A percentile compares a stretch with the other conserved stretches of the same genome.
phyloP scores from a whole-genome alignment of 176 grass and related monocot genomes.

The Oryza glumipatula region DNA sequence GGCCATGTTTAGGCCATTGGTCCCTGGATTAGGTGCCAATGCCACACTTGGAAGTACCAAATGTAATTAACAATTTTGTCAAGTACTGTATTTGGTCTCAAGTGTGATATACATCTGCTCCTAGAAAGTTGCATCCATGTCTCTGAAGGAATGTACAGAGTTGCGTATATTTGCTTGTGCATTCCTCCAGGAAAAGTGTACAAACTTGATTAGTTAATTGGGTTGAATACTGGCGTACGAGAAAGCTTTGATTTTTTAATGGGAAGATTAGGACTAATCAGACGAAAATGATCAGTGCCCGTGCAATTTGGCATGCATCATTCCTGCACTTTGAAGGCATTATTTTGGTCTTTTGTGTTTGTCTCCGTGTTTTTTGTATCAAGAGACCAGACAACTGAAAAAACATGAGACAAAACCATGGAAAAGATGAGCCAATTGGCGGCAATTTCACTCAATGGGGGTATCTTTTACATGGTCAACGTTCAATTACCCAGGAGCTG shows the following conservation, averaged over 20 bases:
- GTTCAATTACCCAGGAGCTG: background rate
- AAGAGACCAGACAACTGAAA: background rate
- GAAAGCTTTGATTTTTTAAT: constrained; percentile 11
- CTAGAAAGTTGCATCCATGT: constrained; percentile 49
- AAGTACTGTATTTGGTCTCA: constrained; percentile 39
- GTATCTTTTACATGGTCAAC: constrained; percentile 8
- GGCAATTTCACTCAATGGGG: constrained; percentile 18
- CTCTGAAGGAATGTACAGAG: constrained; percentile 39
- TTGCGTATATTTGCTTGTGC: constrained; percentile 38
- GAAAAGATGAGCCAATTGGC: background rate
- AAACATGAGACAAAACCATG: background rate
- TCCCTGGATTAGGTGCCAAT: constrained; percentile 55
- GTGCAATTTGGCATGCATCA: background rate
- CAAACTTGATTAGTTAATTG: background rate
- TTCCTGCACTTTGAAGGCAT: background rate
- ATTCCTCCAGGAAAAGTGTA: constrained; percentile 26
- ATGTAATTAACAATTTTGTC: constrained; percentile 43
- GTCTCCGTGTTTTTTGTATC: background rate
- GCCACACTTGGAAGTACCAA: constrained; percentile 37
- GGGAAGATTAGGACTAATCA: background rate
- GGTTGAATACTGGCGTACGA: constrained; percentile 18
- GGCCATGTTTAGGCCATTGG: constrained; percentile 49
- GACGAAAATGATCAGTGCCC: constrained; percentile 6
- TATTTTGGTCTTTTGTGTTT: background rate
- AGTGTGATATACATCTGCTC: constrained; percentile 25